Evolutionary conservation across 2,329 filamentous ascomycete genomes (phyloP), one percentile per base, ranked within the genome.

Genomic region (Exophiala calicioides): DNA sequence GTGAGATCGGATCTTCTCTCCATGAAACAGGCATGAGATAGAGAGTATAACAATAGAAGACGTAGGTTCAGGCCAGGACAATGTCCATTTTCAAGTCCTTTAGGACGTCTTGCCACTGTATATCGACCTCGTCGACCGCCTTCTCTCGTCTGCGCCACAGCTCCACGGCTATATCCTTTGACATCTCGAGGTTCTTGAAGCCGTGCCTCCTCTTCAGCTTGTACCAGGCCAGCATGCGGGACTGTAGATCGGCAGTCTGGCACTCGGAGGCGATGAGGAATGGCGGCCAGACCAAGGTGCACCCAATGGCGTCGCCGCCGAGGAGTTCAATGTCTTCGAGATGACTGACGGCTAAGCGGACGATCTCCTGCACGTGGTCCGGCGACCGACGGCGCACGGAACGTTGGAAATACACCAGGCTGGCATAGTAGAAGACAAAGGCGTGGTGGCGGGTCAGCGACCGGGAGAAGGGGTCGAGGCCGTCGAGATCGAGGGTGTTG

Each of bases 261-360:
- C 65, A 68, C 37, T 68, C 66, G 4, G 65, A 65, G 2, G 63
- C 66, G 3, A 68, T 56, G 1, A 68, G 61, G 24, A 68, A 58
- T 3, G 60, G 61, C 1, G 65, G 64, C 66, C 66, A 68, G 21
- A 67, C 59, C 46, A 68, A 65, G 13, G 67, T 60, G 43, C 59
- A 65, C 3, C 66, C 65, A 1, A 62, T 58, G 13, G 54, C 50
- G 5, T 62, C 61, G 15, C 57, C 55, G 1, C 59, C 63, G 1
- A 62, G 52, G 3, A 21, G 36, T 39, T 66, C 65, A 5, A 65
- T 61, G 0, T 61, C 59, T 44, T 68, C 64, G 10, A 68, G 51
- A 18, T 67, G 61, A 12, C 50, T 23, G 0, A 68, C 53, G 0
- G 63, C 65, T 15, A 58, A 60, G 32, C 62, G 62, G 3, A 68